These are phyloP conservation scores for Vanrija sp. DNA, from an alignment of 1,284 basidiomycete genomes.

Conservation along the genomic window DNA sequence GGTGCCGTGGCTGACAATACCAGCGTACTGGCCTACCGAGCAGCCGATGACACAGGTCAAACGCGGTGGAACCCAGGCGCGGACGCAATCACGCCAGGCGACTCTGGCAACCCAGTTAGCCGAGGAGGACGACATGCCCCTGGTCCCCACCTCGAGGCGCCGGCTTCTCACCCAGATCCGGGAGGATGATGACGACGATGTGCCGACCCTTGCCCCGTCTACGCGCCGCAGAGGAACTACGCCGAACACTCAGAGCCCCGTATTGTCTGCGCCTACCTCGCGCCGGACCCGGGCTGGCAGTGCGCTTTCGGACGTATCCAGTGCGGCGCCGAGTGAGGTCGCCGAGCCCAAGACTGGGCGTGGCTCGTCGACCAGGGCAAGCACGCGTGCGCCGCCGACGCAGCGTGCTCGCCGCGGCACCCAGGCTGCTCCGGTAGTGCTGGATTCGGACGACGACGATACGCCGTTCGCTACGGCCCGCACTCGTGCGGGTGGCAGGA, in stretches of 20 bases:
- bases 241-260: slow-evolving; percentile 8
- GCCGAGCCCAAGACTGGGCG: not conserved
- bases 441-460: slow-evolving; percentile 26
- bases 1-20: not conserved
- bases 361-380: slow-evolving; percentile 4
- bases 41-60: slow-evolving; percentile 8
- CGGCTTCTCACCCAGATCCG: slow-evolving; percentile 17
- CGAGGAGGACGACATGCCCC: slow-evolving; percentile 34
- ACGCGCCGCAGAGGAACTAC: slow-evolving; percentile 9
- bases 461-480: slow-evolving; percentile 7
- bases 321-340: slow-evolving; percentile 1
- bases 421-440: slow-evolving; percentile 10
- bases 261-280: not conserved
- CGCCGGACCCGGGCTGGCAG: slow-evolving; percentile 28
- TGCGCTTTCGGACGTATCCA: slow-evolving; percentile 25
- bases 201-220: not conserved
- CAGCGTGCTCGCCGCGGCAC: slow-evolving; percentile 2
- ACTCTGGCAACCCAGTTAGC: slow-evolving; percentile 10
- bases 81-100: slow-evolving; percentile 1
- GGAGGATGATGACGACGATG: slow-evolving; percentile 25
- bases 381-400: slow-evolving; percentile 2
- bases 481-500: not conserved
- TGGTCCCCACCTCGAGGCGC: slow-evolving; percentile 24
- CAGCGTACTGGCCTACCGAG: slow-evolving; percentile 42
- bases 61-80: not conserved